These are phyloP conservation scores for Euphorbia pulcherrima DNA, from an alignment of 345 rosid genomes.

Conservation along the genomic window DNA sequence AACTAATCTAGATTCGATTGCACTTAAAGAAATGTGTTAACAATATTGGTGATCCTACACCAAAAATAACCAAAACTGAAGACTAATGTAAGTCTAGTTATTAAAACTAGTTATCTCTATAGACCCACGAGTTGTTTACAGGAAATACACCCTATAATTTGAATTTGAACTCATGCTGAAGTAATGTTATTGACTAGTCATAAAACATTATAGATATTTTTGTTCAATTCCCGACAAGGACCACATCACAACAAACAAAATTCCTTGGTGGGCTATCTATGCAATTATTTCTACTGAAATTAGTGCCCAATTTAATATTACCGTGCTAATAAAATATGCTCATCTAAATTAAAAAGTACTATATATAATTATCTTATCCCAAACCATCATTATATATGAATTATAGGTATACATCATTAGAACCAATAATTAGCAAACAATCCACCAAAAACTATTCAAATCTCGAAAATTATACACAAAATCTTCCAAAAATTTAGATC, in stretches of 20 bases:
- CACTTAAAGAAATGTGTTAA: too few relatives aligned
- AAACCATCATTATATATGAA: conserved; percentile 20
- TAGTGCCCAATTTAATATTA: not conserved
- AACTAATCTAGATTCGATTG: too few relatives aligned
- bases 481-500: too few relatives aligned
- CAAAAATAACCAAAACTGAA: too few relatives aligned
- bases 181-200: conserved; percentile 8
- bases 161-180: too few relatives aligned
- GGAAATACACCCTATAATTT: too few relatives aligned
- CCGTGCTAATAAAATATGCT: conserved; percentile 1
- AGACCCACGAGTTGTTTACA: too few relatives aligned
- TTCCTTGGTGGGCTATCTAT: conserved; percentile 16
- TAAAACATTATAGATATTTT: not conserved
- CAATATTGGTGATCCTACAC: too few relatives aligned
- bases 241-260: conserved; percentile 22
- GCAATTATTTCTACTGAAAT: conserved; percentile 1
- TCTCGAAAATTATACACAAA: too few relatives aligned
- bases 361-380: conserved; percentile 17
- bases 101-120: too few relatives aligned
- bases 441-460: conserved; percentile 9
- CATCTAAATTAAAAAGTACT: conserved; percentile 4
- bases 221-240: conserved; percentile 7
- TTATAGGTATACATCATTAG: conserved; percentile 24
- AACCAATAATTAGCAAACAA: not conserved
- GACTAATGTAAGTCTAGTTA: too few relatives aligned